Conservation (phyloP, 768 basidiomycete genomes). For the Phaffia australis region DNA sequence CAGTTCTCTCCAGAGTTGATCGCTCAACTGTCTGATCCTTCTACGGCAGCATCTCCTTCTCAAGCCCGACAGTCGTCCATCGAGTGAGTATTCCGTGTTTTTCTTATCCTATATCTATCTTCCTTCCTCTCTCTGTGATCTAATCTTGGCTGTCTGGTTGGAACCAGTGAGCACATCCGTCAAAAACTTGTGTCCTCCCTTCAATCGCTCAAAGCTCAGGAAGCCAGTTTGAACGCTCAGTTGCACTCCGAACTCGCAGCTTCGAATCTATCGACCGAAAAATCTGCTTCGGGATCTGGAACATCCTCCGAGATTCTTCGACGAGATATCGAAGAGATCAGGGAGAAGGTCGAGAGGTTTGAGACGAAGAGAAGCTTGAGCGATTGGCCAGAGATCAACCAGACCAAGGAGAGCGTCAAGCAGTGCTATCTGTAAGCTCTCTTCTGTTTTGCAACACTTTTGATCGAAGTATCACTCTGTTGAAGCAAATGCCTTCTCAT, state of each 20-base stretch:
- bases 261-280: conserved; percentile 23
- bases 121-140: not conserved
- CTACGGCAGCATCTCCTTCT: conserved; percentile 22
- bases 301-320: conserved; percentile 34
- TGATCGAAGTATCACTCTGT: not conserved
- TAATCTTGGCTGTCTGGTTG: conserved; percentile 24
- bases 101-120: not conserved
- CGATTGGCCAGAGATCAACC: conserved; percentile 32
- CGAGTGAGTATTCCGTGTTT: conserved; percentile 9
- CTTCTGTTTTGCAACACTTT: not conserved
- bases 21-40: conserved; percentile 34
- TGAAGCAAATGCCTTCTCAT: not conserved
- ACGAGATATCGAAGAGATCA: conserved; percentile 38
- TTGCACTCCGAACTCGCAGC: conserved; percentile 20
- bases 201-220: conserved; percentile 37
- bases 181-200: conserved; percentile 35
- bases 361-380: conserved; percentile 29
- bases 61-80: conserved; percentile 22
- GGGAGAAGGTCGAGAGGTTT: conserved; percentile 37
- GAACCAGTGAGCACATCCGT: conserved; percentile 36
- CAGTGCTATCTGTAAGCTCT: conserved; percentile 36
- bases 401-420: conserved; percentile 33
- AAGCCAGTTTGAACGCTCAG: conserved; percentile 34
- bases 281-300: conserved; percentile 26
- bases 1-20: conserved; percentile 39